Base-by-base conservation (phyloP, 192 early-diverging fungal species). In the Entomortierella lignicola region DNA sequence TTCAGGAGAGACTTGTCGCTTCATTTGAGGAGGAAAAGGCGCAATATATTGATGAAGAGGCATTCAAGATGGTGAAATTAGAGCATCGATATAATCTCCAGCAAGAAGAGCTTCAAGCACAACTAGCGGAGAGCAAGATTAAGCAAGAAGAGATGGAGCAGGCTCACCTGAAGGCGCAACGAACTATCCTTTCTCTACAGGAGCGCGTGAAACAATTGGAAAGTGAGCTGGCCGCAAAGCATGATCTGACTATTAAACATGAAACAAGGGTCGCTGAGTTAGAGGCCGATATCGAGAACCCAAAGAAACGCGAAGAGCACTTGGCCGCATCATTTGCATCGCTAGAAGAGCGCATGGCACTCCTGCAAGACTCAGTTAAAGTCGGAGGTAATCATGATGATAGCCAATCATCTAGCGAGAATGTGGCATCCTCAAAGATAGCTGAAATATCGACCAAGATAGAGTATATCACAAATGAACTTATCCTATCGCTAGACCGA, bases 1-100 rank as follows among this genome's bases (percentile, higher is more conserved):
- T 77, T 25, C 73, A 77, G 20, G 60, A 63, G 43, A 62, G 55
- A 41, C 61, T 77, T 20, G 53, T 52, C n/a, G 55, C 41, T 4
- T 25, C 60, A 8, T 77, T 69, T 27, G 73, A 77, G 11, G 54
- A 69, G 32, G 73, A 77, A n/a, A 77, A 77, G 27, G 61, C 66
- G 1, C 60, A 63, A 55, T 77, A 77, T 7, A 23, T 77, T 21
- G 73, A 77, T 31, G 73, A 77, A 7, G 66, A 68, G 18, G 66
- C 73, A 1, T 63, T 77, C 39, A 69, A 69, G 30, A 25, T 69
- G 51, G 66, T 51, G 4, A 69, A 68, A 37, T 13, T 77, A 3
- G 73, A 77, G 39, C 66, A 77, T 48, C 66, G 60, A 0, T 69
- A 47, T 32, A 54, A 43, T 15, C 21, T 69, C 1, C n/a, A 69